Conservation (phyloP, 2,329 filamentous ascomycete species). For the Xylariaceae sp. region DNA sequence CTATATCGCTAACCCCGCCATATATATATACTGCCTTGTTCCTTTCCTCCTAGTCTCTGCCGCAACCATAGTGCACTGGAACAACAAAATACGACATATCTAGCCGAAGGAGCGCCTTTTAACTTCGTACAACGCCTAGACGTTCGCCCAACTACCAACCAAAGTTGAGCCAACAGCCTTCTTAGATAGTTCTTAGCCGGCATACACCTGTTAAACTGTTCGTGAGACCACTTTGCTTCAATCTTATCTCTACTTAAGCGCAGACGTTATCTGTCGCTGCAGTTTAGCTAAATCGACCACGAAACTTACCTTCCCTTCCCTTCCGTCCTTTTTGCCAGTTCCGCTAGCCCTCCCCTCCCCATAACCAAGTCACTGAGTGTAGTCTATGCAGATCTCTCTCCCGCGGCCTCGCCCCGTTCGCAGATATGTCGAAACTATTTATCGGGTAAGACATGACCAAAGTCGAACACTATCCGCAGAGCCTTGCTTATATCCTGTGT, state of each 20-base stretch:
- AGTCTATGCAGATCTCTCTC: background rate
- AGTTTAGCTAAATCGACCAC: no score
- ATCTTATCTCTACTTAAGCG: background rate
- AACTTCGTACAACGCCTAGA: background rate
- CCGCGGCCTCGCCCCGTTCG: conserved; percentile 10
- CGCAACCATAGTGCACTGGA: background rate
- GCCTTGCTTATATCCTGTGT: conserved; percentile 22
- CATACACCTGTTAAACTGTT: background rate
- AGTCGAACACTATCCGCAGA: conserved; percentile 18
- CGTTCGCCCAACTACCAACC: background rate
- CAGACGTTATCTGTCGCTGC: background rate
- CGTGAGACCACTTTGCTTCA: background rate
- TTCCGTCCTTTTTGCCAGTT: background rate
- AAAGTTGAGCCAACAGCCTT: background rate
- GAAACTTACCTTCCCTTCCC: background rate
- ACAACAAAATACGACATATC: background rate
- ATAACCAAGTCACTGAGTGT: background rate
- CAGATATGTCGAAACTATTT: conserved; percentile 88
- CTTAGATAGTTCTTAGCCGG: background rate
- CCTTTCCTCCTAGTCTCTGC: background rate
- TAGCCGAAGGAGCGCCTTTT: background rate
- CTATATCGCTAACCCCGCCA: background rate
- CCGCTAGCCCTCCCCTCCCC: no score
- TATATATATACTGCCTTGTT: conserved; percentile 2
- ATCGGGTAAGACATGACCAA: conserved; percentile 72